These are phyloP conservation scores for Teratosphaeria nubilosa DNA, from an alignment of 2,329 filamentous ascomycete genomes.

Conservation along the genomic window DNA sequence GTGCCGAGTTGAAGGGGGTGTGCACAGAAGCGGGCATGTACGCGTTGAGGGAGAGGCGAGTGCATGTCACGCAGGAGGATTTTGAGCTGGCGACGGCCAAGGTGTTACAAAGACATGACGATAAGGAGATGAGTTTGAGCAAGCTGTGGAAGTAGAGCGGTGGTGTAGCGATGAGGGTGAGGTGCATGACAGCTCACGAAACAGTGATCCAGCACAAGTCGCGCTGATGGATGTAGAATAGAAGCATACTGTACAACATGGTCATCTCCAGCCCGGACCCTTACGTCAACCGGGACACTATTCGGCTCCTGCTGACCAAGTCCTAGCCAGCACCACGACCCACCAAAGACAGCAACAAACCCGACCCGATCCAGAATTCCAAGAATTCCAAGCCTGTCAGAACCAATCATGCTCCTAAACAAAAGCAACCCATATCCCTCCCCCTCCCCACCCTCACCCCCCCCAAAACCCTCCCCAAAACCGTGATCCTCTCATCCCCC, in stretches of 20 bases:
- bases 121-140: slow-evolving; percentile 86
- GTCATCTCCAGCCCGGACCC: too few relatives aligned
- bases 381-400: too few relatives aligned
- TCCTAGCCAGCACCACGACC: too few relatives aligned
- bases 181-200: neutral
- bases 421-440: too few relatives aligned
- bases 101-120: slow-evolving; percentile 98
- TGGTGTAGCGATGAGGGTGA: neutral
- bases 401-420: too few relatives aligned
- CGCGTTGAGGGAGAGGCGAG: slow-evolving; percentile 83
- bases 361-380: too few relatives aligned
- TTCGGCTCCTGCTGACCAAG: too few relatives aligned
- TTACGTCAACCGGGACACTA: too few relatives aligned
- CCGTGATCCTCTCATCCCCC: too few relatives aligned
- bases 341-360: too few relatives aligned
- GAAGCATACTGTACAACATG: neutral
- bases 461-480: too few relatives aligned
- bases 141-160: slow-evolving; percentile 68
- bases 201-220: neutral
- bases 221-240: neutral
- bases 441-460: too few relatives aligned
- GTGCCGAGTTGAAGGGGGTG: slow-evolving; percentile 95
- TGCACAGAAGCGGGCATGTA: slow-evolving; percentile 99
- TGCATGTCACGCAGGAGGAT: slow-evolving; percentile 98
- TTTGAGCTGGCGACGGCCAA: slow-evolving; percentile 98